These are phyloP conservation scores for Spiraea crenata DNA, from an alignment of 331 rosid genomes.

Conservation along the genomic window DNA sequence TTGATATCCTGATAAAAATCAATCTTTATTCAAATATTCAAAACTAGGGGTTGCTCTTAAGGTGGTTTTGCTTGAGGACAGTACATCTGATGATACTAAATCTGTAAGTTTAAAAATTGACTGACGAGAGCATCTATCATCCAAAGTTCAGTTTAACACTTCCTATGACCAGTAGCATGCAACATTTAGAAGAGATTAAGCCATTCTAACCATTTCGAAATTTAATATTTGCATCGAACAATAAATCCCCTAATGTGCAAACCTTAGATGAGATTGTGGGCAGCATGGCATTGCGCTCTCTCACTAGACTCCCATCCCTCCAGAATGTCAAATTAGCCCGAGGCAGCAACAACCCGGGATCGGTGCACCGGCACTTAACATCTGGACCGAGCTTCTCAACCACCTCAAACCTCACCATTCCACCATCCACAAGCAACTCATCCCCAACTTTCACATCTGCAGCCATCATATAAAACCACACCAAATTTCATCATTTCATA, in stretches of 20 bases:
- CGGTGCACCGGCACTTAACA: slow-evolving; percentile 91
- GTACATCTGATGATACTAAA: neutral
- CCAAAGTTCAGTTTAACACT: neutral
- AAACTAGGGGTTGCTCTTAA: neutral
- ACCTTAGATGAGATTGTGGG: slow-evolving; percentile 99
- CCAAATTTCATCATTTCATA: neutral
- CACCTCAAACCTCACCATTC: slow-evolving; percentile 99
- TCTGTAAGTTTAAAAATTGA: neutral
- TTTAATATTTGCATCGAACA: neutral
- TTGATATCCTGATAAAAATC: neutral
- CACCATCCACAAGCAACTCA: slow-evolving; percentile 96
- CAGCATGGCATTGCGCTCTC: slow-evolving; percentile 95
- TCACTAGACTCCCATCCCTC: slow-evolving; percentile 92
- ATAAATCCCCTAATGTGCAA: slow-evolving; percentile 11
- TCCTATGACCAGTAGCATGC: neutral
- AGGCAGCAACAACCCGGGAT: slow-evolving; percentile 92
- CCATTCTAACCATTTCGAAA: neutral
- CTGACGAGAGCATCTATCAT: too few relatives aligned
- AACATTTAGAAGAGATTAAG: neutral
- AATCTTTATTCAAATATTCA: neutral
- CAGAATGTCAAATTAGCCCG: slow-evolving; percentile 97
- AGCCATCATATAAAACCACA: slow-evolving; percentile 16
- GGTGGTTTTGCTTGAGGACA: neutral
- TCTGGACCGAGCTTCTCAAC: slow-evolving; percentile 94
- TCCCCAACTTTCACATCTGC: slow-evolving; percentile 89